These are phyloP conservation scores for Fusarium robinianum DNA, from an alignment of 2,329 filamentous ascomycete genomes.

Conservation along the genomic window DNA sequence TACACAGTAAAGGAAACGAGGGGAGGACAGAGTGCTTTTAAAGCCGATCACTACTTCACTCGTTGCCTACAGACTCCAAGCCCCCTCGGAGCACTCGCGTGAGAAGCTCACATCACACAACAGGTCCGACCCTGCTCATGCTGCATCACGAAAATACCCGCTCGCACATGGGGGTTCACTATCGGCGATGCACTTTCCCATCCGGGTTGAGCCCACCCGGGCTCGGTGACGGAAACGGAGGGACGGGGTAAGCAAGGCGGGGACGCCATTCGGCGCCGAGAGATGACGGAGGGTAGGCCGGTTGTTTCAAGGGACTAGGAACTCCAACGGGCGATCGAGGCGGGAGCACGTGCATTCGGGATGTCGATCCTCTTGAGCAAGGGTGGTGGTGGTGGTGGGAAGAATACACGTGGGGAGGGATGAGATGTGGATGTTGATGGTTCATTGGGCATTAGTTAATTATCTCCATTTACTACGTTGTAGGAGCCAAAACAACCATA, in stretches of 20 bases:
- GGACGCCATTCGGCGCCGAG: conserved; percentile 7
- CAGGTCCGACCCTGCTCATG: no score
- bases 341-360: conserved; percentile 25
- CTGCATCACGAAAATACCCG: background rate
- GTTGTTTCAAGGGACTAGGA: conserved; percentile 3
- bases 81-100: no score
- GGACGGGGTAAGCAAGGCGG: background rate
- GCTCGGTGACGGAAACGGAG: conserved; percentile 31
- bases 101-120: no score
- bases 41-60: no score
- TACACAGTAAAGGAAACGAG: background rate
- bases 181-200: conserved; percentile 1
- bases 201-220: background rate
- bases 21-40: no score
- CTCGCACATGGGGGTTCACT: background rate
- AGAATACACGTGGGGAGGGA: conserved; percentile 27
- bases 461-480: no score
- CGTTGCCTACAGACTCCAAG: no score
- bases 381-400: conserved; percentile 1
- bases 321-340: conserved; percentile 23
- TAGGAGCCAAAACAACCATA: no score
- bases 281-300: conserved; percentile 6
- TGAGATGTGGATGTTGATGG: background rate
- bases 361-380: conserved; percentile 14
- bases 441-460: no score